phyloP scores from a whole-genome alignment of 345 rosid genomes.

The Gossypium longicalyx region DNA sequence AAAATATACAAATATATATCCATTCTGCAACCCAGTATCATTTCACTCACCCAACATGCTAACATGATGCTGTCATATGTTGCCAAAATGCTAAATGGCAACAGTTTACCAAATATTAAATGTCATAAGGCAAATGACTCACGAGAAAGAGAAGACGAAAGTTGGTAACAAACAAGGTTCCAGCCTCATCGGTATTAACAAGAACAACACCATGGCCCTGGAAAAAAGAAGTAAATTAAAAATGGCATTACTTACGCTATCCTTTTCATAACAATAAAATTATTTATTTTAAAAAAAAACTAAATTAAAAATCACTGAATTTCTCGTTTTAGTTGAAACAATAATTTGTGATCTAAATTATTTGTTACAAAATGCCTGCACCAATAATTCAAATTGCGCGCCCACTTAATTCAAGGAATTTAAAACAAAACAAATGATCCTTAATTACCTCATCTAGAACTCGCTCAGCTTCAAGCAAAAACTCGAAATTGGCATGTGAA shows the following conservation, averaged over 20 bases:
- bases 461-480: conserved; percentile 70
- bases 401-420: background rate
- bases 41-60: conserved; percentile 1
- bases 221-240: conserved; percentile 24
- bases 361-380: background rate
- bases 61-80: background rate
- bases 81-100: conserved; percentile 8
- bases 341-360: background rate
- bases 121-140: conserved; percentile 21
- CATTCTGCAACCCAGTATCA: background rate
- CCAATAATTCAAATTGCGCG: background rate
- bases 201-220: conserved; percentile 86
- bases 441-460: conserved; percentile 52
- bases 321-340: background rate
- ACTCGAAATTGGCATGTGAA: conserved; percentile 50
- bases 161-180: conserved; percentile 80
- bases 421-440: background rate
- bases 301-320: background rate
- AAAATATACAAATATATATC: background rate
- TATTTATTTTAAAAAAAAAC: background rate
- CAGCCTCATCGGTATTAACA: conserved; percentile 76
- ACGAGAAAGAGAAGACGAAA: conserved; percentile 93
- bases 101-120: conserved; percentile 3
- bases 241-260: background rate
- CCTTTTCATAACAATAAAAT: background rate